A percentile compares a stretch with the other conserved stretches of the same genome.
Evolutionary conservation across 352 stramenopile species (phyloP).

Genomic region (Phytophthora citrophthora): DNA sequence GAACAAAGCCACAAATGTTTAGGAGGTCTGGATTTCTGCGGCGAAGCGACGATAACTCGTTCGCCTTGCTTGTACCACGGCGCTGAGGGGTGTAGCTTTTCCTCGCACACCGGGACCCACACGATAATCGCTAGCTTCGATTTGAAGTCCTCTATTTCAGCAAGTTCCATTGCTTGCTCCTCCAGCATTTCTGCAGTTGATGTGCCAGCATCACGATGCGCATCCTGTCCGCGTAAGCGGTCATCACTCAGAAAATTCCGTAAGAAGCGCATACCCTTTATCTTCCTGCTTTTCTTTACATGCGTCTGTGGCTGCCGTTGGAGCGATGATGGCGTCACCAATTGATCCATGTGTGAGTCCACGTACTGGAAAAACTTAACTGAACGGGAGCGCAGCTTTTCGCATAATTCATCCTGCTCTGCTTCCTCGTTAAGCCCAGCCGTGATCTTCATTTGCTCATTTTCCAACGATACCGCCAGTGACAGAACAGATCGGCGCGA

Average conservation of each 20-base stretch:
- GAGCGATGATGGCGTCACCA: slow-evolving; percentile 39
- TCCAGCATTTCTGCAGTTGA: slow-evolving; percentile 37
- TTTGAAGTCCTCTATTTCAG: slow-evolving; percentile 73
- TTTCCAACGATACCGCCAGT: slow-evolving; percentile 66
- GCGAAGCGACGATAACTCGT: slow-evolving; percentile 51
- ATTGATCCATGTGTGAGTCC: slow-evolving; percentile 62
- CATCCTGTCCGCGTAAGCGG: slow-evolving; percentile 14
- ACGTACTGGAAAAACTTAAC: slow-evolving; percentile 71
- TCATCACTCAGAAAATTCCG: slow-evolving; percentile 56
- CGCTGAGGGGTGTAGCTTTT: slow-evolving; percentile 38
- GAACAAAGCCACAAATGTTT: slow-evolving; percentile 70
- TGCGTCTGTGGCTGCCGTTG: slow-evolving; percentile 30
- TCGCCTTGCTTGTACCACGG: slow-evolving; percentile 51
- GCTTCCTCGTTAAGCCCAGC: slow-evolving; percentile 8
- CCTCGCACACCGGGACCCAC: slow-evolving; percentile 63
- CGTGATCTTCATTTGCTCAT: slow-evolving; percentile 49
- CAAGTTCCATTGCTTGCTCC: slow-evolving; percentile 36
- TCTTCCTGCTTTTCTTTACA: slow-evolving; percentile 51
- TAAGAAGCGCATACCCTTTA: slow-evolving; percentile 61
- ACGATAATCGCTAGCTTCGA: slow-evolving; percentile 58
- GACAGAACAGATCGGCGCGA: slow-evolving; percentile 68
- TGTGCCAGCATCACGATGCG: neutral
- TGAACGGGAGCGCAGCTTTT: slow-evolving; percentile 43
- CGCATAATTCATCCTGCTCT: slow-evolving; percentile 23
- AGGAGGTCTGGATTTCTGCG: slow-evolving; percentile 42